Conservation (phyloP, 768 basidiomycete species). For the Psilocybe cyanescens region DNA sequence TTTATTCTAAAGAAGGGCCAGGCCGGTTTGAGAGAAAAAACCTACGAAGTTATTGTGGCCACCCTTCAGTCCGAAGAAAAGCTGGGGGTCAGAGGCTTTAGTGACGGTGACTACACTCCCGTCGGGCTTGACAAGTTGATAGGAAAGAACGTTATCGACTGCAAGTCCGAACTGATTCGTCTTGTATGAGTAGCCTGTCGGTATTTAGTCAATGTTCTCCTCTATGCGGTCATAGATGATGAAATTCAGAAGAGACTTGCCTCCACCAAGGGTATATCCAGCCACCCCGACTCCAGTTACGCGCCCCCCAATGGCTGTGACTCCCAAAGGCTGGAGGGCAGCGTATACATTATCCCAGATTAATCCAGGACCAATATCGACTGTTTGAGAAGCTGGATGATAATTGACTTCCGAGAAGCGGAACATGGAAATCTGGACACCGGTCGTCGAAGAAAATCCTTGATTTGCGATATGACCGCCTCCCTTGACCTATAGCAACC, state of each 20-base stretch:
- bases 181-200: conserved; percentile 62
- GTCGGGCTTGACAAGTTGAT: conserved; percentile 60
- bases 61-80: conserved; percentile 53
- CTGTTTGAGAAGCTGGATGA: conserved; percentile 41
- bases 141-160: conserved; percentile 54
- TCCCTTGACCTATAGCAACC: conserved; percentile 53
- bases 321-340: conserved; percentile 48
- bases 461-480: conserved; percentile 61
- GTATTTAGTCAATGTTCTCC: not conserved
- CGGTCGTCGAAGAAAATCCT: conserved; percentile 62
- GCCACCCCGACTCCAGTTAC: conserved; percentile 63
- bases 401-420: conserved; percentile 51
- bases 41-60: conserved; percentile 60
- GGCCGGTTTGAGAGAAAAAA: not conserved
- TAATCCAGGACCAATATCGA: conserved; percentile 44
- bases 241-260: conserved; percentile 28
- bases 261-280: conserved; percentile 64
- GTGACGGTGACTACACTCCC: conserved; percentile 45
- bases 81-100: conserved; percentile 32
- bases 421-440: conserved; percentile 61
- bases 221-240: not conserved
- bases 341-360: conserved; percentile 70
- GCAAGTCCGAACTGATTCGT: conserved; percentile 66
- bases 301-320: conserved; percentile 62
- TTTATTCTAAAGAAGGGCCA: too few relatives aligned